Evolutionary conservation across 2,329 filamentous ascomycete genomes (phyloP), one percentile per base, ranked within the genome.

Genomic region (Aspergillus brasiliensis): DNA sequence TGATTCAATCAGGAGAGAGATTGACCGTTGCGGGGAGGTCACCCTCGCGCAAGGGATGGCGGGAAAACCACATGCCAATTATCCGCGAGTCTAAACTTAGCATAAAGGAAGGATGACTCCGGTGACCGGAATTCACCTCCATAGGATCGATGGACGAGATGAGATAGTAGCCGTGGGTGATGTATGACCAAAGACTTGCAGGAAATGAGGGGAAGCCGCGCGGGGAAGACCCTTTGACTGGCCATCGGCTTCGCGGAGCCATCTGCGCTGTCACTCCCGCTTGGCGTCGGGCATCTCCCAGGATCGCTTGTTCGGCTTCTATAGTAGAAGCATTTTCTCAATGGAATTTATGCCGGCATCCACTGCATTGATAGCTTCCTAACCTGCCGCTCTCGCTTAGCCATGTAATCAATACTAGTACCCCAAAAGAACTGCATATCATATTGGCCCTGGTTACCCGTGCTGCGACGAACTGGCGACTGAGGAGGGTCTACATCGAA

Each of bases 81-180:
- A 61, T 65, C 63, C 63, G 64, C 63, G 59, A 65, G 63, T 64
- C 37, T 31, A 23, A 38, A 28, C 23, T 34, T 27, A 37, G 44
- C 42, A 34, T 37, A 25, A 51, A 56, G 57, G 31, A 51, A 49
- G 53, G 56, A 51, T 53, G 53, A 56, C 53, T 54, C 58, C 51
- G 56, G 37, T 49, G 6, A 62, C 51, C 52, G 60, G 49, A 19
- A 59, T 51, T 19, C 34, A 44, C 42, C 23, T 44, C 53, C 34
- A 58, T 56, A 38, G 37, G 51, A 57, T 54, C 34, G 47, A 42
- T 40, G 21, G 48, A 63, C 63, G 59, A 57, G 59, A 65, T 59
- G 55, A 40, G 57, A 19, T 13, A 10, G 40, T 42, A 17, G 55
- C 61, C 58, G 58, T 47, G 51, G 40, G 58, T 48, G 51, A 61